phyloP scores from a whole-genome alignment of 169 alveolate genomes.

The Cryptosporidium ubiquitum region DNA sequence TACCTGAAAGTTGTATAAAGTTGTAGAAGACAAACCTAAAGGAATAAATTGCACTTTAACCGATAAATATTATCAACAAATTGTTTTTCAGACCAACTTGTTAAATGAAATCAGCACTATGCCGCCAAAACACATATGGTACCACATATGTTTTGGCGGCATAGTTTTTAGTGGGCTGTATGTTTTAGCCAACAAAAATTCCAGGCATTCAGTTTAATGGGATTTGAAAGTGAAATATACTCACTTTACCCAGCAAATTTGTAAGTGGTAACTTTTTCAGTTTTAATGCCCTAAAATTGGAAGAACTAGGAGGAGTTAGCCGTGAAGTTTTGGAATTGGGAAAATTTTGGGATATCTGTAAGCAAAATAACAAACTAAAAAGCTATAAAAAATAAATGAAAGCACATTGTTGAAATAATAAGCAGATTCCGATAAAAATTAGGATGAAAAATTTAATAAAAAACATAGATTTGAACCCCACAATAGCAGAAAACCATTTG shows the following conservation, averaged over 20 bases:
- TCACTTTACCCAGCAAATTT: background rate
- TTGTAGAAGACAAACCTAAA: background rate
- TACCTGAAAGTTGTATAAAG: background rate
- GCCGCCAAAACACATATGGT: background rate
- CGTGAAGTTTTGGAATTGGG: background rate
- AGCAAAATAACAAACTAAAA: background rate
- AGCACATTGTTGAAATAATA: background rate
- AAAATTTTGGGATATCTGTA: background rate
- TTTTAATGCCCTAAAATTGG: background rate
- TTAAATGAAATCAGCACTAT: background rate
- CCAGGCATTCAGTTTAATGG: background rate
- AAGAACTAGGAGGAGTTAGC: background rate
- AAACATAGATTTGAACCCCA: constrained; percentile 52
- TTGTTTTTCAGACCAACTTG: background rate
- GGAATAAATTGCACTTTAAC: background rate
- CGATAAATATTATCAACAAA: background rate
- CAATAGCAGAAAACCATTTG: constrained; percentile 61
- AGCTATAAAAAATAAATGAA: background rate
- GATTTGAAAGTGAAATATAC: background rate
- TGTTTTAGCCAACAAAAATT: background rate
- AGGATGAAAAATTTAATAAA: constrained; percentile 1
- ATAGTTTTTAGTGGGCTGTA: background rate
- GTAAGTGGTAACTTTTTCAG: background rate
- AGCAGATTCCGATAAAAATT: background rate
- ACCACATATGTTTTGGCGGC: background rate